Evolutionary conservation across 805 yeast genomes (phyloP), one percentile per base, ranked within the genome.

Genomic region (Saturnispora galanensis): DNA sequence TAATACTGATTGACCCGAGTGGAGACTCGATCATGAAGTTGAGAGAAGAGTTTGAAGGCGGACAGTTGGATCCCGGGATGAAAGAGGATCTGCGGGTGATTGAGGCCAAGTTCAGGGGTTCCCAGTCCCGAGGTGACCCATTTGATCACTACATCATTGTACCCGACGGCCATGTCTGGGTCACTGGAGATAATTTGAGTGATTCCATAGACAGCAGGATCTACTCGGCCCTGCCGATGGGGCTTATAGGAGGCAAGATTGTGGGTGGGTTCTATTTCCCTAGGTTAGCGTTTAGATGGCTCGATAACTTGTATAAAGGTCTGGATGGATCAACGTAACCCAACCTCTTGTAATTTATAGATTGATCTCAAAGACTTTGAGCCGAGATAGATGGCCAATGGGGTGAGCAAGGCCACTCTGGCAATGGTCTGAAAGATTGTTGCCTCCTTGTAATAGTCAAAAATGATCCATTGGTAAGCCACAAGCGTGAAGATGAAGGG

Each of bases 141-240:
- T 57, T 43, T 42, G 69, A 75, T 56, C 73, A 76, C 46, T 86
- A 69, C 60, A 79, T 90, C 8, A 70, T 67, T 45, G 89, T 93
- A 0, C 98, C 98, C 1, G 77, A 80, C 52, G 98, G 98, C 2
- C 98, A 93, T 63, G 84, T 86, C 39, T 93, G 97, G 97, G 81
- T 89, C 3, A 87, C 97, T 0, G 99, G 99, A 2, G 99, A 93
- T 57, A 93, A 93, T 57, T 63, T 90, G 46, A 74, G 86, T 26
- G 87, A 81, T 52, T 85, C 96, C 16, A 66, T 89, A 39, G 99
- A 93, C 56, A 86, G 96, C 4, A 69, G 98, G 52, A 77, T 86
- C 0, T 93, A 93, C 58, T 84, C 89, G 33, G 86, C 81, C n/a
- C 66, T 93, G 31, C 97, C 98, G 2, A 69, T 87, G 79, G 97